phyloP scores from a whole-genome alignment of 2,329 filamentous ascomycete genomes.

The Aphanoascus verrucosus region DNA sequence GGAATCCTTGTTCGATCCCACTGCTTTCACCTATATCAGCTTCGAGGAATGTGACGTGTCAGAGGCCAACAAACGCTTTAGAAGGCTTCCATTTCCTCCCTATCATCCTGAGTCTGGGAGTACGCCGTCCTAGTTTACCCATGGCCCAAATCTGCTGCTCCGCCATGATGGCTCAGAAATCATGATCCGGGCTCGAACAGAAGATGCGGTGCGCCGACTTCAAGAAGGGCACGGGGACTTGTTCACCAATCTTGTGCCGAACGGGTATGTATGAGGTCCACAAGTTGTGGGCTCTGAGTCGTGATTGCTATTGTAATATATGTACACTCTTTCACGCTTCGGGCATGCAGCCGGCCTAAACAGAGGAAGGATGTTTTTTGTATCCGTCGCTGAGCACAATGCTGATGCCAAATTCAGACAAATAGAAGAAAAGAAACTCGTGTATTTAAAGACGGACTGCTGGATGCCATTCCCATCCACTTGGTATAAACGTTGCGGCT shows the following conservation, averaged over 20 bases:
- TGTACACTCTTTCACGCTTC: background rate
- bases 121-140: conserved; percentile 1
- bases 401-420: too few relatives aligned
- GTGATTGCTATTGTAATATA: background rate
- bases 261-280: conserved; percentile 1
- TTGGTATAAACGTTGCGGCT: background rate
- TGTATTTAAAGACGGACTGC: background rate
- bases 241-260: background rate
- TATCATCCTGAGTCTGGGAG: background rate
- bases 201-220: background rate
- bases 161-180: conserved; percentile 3
- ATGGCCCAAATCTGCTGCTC: background rate
- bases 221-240: background rate
- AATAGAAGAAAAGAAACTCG: background rate
- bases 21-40: conserved; percentile 3
- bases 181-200: conserved; percentile 4
- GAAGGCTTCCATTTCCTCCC: background rate
- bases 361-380: background rate
- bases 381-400: too few relatives aligned
- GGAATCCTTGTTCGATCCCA: conserved; percentile 7
- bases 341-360: background rate
- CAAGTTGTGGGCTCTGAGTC: background rate
- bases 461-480: background rate
- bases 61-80: background rate
- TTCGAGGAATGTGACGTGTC: conserved; percentile 3